Base-by-base conservation (phyloP, 2,329 filamentous ascomycete species). In the Botrytis hyacinthi region DNA sequence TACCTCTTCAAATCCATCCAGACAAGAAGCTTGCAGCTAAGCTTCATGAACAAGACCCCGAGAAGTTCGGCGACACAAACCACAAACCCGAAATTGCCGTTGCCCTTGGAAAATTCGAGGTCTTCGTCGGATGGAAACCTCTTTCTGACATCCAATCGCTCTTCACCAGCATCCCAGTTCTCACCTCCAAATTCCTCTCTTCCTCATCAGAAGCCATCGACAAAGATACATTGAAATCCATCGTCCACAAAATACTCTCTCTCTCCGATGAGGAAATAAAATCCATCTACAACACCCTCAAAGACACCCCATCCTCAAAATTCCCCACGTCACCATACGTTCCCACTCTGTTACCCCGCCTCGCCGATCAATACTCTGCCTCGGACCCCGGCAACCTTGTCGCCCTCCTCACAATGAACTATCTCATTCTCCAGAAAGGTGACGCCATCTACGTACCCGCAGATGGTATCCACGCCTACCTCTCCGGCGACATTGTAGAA, bases 381-480 rank as follows among this genome's bases (percentile, higher is more conserved):
- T 80, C 82, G 10, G 92, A 94, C 76, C 90, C 90, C 0, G 92
- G 92, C 3, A 88, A 86, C 29, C 83, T 95, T 1, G 90, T 94
- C 1, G 91, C 91, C 0, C 84, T 93, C 8, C 82, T 93, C 51
- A 89, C 89, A 63, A 94, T 93, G 91, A 95, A 95, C 82, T 94
- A 88, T 78, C 80, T 94, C 70, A 84, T 87, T 1, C 86, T 94
- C 14, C 82, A 88, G 32, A 85, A 90, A 0, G 91, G 92, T 26
- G 95, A 98, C 83, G 95, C 95, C 14, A 92, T 98, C 84, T 98
- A 97, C 84, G 87, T 98, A 40, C 93, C 93, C 78, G 95, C 96
- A 12, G 95, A 98, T 80, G 95, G 98, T 80, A 98, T 98, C 79
- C 95, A 98, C 82, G 95, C 95, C 70, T 98, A 98, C 83, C 85